phyloP scores from a whole-genome alignment of 768 basidiomycete genomes.

The Russula olivacea region DNA sequence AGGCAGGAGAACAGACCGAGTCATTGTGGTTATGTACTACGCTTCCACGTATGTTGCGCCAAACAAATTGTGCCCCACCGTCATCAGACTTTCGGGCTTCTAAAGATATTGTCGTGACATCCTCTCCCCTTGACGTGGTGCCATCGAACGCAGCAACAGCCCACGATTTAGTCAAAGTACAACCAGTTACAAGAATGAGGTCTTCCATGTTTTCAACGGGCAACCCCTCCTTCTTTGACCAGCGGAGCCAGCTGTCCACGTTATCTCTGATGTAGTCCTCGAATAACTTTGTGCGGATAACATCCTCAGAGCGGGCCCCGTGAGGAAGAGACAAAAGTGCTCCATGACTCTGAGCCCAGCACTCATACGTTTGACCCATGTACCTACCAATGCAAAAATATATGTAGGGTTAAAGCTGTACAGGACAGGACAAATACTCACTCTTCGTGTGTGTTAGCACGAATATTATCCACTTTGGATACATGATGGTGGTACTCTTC shows the following conservation, averaged over 20 bases:
- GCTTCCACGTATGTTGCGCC: background rate
- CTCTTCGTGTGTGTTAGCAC: background rate
- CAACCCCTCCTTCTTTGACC: background rate
- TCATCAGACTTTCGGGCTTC: too few relatives aligned
- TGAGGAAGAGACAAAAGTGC: background rate
- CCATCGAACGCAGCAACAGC: background rate
- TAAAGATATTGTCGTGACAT: background rate
- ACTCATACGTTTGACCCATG: background rate
- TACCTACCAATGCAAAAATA: background rate
- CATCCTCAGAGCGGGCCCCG: background rate
- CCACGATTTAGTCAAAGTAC: background rate
- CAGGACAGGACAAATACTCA: background rate
- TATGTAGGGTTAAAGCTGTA: too few relatives aligned
- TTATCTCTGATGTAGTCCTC: slow-evolving; percentile 2
- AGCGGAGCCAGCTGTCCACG: background rate
- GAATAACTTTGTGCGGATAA: background rate
- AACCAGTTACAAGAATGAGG: background rate
- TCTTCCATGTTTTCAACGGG: background rate
- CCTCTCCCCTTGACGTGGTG: background rate
- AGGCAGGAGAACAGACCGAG: background rate
- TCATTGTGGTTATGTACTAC: background rate
- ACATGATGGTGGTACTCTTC: background rate
- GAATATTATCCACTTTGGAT: background rate
- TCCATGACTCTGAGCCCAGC: background rate
- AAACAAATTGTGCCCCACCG: background rate